These are phyloP conservation scores for Coemansia aciculifera DNA, from an alignment of 192 early-diverging fungal species.

Conservation along the genomic window DNA sequence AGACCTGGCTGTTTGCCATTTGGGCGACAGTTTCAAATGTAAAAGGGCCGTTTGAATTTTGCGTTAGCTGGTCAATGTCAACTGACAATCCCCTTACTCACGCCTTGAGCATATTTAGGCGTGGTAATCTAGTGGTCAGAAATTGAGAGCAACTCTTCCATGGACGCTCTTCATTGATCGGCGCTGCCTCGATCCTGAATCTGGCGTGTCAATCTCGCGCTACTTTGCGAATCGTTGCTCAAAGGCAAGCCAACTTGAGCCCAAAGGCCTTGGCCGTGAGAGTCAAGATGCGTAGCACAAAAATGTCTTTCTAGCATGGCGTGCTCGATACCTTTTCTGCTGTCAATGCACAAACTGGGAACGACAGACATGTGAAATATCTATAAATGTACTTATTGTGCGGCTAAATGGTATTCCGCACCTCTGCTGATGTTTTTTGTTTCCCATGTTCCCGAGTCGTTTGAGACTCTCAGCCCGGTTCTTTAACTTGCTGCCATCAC, in stretches of 20 bases:
- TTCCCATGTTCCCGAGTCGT: not conserved
- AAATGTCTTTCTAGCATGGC: not conserved
- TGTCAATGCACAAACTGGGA: not conserved
- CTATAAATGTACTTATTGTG: not conserved
- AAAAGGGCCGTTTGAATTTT: not conserved
- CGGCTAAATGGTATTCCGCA: slow-evolving; percentile 4
- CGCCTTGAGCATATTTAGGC: not conserved
- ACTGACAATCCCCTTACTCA: not conserved
- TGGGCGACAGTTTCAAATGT: not conserved
- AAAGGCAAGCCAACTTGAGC: not conserved
- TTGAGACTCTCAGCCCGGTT: not conserved
- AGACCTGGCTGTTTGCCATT: not conserved
- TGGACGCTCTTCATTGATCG: not conserved
- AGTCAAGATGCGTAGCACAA: not conserved
- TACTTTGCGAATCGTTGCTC: not conserved
- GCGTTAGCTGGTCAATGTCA: not conserved
- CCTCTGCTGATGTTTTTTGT: not conserved
- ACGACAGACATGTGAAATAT: not conserved
- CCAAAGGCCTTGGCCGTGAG: no score
- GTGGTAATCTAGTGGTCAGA: not conserved
- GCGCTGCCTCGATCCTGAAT: not conserved
- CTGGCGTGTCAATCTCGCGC: not conserved
- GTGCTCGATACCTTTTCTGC: not conserved
- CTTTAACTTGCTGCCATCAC: not conserved
- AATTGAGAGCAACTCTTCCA: no score